Conservation (phyloP, 2,329 filamentous ascomycete species). For the Orbilia javanica region DNA sequence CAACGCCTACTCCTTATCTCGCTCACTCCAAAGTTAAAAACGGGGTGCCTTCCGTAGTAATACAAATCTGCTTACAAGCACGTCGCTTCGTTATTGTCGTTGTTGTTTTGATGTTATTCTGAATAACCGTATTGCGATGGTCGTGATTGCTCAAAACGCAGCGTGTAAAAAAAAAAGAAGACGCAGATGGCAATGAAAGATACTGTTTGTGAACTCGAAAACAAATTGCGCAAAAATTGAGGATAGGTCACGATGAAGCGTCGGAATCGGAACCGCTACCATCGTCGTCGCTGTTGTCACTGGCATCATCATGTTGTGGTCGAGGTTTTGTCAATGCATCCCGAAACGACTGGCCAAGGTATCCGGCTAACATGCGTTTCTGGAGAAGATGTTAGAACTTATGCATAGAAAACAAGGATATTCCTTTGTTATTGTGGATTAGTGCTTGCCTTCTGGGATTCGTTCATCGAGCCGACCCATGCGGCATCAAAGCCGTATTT, state of each 20-base stretch:
- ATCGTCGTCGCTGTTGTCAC: slow-evolving; percentile 40
- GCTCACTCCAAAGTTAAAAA: slow-evolving; percentile 54
- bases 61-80: slow-evolving; percentile 54
- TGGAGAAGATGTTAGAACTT: slow-evolving; percentile 38
- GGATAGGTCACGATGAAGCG: slow-evolving; percentile 38
- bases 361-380: slow-evolving; percentile 58
- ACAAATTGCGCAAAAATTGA: slow-evolving; percentile 37
- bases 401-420: slow-evolving; percentile 38
- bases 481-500: slow-evolving; percentile 55
- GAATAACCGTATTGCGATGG: slow-evolving; percentile 24
- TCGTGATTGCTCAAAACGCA: slow-evolving; percentile 34
- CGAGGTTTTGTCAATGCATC: slow-evolving; percentile 55
- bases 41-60: slow-evolving; percentile 47
- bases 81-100: slow-evolving; percentile 51
- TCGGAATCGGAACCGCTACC: slow-evolving; percentile 46
- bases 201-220: slow-evolving; percentile 41
- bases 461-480: slow-evolving; percentile 56
- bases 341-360: slow-evolving; percentile 58
- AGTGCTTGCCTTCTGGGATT: slow-evolving; percentile 51
- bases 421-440: slow-evolving; percentile 12
- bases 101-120: slow-evolving; percentile 39
- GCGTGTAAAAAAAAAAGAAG: slow-evolving; percentile 36
- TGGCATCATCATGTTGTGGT: slow-evolving; percentile 35
- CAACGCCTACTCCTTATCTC: slow-evolving; percentile 49
- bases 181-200: slow-evolving; percentile 50